Conservation (phyloP, 2,329 filamentous ascomycete species). For the Beauveria rudraprayagi region DNA sequence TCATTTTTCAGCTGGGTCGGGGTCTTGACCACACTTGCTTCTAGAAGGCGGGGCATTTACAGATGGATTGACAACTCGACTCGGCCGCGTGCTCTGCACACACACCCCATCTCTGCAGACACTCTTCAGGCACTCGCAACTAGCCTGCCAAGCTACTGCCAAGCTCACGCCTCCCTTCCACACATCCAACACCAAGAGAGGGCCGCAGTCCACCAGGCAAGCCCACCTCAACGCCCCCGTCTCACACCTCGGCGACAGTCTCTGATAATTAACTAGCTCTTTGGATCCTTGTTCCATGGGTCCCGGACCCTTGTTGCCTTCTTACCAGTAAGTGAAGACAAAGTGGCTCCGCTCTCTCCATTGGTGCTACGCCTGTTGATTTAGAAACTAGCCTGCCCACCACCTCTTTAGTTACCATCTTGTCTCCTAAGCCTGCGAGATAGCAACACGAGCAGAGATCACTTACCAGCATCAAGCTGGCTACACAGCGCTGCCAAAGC, state of each 20-base stretch:
- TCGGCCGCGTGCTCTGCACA: not conserved
- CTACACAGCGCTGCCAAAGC: not conserved
- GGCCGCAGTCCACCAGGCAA: not conserved
- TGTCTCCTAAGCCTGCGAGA: not conserved
- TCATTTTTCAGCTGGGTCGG: constrained; percentile 12
- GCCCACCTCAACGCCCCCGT: constrained; percentile 6
- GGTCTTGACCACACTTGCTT: constrained; percentile 5
- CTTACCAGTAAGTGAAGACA: not conserved
- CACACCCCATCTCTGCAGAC: not conserved
- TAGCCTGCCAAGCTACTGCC: not conserved
- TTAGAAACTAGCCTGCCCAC: not conserved
- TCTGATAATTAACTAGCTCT: not conserved
- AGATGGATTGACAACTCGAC: not conserved
- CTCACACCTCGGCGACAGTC: constrained; percentile 9
- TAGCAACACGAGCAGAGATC: not conserved
- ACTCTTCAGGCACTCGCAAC: not conserved
- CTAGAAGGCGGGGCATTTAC: constrained; percentile 9
- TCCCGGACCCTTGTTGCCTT: not conserved
- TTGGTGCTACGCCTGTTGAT: constrained; percentile 2
- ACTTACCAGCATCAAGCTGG: not conserved
- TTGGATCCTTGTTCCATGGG: not conserved
- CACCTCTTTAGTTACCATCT: not conserved
- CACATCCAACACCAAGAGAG: not conserved
- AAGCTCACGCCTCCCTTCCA: not conserved
- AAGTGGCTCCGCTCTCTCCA: constrained; percentile 7